Percentiles rank a stretch among this genome's conserved stretches.
Conservation (phyloP, 2,329 filamentous ascomycete species). For the Scorias spongiosa region DNA sequence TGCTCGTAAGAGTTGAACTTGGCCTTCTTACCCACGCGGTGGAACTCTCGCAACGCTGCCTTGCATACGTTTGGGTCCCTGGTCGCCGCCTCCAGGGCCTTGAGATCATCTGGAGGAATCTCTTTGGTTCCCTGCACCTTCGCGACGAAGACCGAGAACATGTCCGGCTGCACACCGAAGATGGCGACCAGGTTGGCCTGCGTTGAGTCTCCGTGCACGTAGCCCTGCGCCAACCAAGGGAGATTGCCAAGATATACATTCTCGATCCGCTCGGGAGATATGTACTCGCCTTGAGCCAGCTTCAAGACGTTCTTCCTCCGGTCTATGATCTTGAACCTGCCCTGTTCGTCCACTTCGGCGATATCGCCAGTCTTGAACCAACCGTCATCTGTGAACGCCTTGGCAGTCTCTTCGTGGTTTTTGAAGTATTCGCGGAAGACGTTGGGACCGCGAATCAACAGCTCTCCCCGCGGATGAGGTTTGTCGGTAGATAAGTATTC, state of each 20-base stretch:
- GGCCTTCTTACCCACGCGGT: conserved; percentile 61
- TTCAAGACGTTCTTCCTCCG: conserved; percentile 99
- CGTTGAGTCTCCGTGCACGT: conserved; percentile 77
- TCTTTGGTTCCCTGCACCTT: conserved; percentile 53
- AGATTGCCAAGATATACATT: conserved; percentile 80
- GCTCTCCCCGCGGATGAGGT: conserved; percentile 78
- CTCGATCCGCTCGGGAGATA: conserved; percentile 92
- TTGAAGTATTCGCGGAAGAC: conserved; percentile 82
- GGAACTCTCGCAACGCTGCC: conserved; percentile 64
- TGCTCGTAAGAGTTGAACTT: conserved; percentile 90
- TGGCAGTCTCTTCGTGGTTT: conserved; percentile 73
- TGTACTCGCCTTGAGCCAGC: conserved; percentile 93
- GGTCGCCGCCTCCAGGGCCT: conserved; percentile 51
- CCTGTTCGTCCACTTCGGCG: conserved; percentile 65
- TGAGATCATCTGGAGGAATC: conserved; percentile 48
- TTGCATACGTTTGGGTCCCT: conserved; percentile 55
- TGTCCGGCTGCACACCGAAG: conserved; percentile 73
- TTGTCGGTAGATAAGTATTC: conserved; percentile 81
- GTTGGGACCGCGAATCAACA: conserved; percentile 66
- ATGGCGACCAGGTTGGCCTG: conserved; percentile 72
- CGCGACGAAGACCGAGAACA: conserved; percentile 67
- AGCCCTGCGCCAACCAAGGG: conserved; percentile 62
- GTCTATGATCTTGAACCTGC: conserved; percentile 85
- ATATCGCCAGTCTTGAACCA: conserved; percentile 98
- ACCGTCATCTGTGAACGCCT: conserved; percentile 69